These are phyloP conservation scores for Mucor plumbeus DNA, from an alignment of 371 early-diverging fungal species.

Conservation along the genomic window DNA sequence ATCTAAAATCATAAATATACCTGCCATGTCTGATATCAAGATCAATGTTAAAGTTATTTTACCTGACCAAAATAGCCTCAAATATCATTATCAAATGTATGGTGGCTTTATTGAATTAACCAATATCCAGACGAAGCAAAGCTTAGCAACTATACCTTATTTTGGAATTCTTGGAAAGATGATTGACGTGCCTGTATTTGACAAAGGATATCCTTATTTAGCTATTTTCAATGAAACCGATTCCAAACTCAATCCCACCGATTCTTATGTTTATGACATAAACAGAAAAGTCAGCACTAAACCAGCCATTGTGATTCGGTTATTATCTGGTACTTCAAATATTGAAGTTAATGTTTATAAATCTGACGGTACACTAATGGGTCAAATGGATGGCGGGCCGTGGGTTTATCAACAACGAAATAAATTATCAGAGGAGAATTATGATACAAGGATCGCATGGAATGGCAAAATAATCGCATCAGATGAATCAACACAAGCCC, in stretches of 20 bases:
- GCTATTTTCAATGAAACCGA: conserved; percentile 9
- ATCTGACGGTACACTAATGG: not conserved
- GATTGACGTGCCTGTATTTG: conserved; percentile 46
- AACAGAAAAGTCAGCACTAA: conserved; percentile 13
- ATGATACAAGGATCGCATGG: conserved; percentile 5
- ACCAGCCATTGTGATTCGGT: conserved; percentile 33
- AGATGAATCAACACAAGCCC: conserved; percentile 1
- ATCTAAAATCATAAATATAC: conserved; percentile 30
- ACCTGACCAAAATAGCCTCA: conserved; percentile 25
- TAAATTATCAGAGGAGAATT: conserved; percentile 7
- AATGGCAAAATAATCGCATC: conserved; percentile 5
- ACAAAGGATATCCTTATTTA: conserved; percentile 40
- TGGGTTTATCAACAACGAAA: conserved; percentile 18
- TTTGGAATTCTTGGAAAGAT: conserved; percentile 58
- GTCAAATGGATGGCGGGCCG: conserved; percentile 1
- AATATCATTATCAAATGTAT: conserved; percentile 44
- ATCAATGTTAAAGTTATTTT: conserved; percentile 46
- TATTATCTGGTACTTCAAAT: conserved; percentile 23
- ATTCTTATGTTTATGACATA: not conserved
- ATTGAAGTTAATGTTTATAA: conserved; percentile 19
- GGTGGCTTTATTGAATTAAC: conserved; percentile 44
- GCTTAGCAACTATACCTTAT: conserved; percentile 57
- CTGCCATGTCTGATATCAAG: conserved; percentile 37
- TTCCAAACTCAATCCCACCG: not conserved
- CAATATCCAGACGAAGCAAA: conserved; percentile 12